A percentile compares a stretch with the other conserved stretches of the same genome.
These are phyloP conservation scores for Leptographium galeiforme DNA, from an alignment of 2,329 filamentous ascomycete species.

Conservation along the genomic window DNA sequence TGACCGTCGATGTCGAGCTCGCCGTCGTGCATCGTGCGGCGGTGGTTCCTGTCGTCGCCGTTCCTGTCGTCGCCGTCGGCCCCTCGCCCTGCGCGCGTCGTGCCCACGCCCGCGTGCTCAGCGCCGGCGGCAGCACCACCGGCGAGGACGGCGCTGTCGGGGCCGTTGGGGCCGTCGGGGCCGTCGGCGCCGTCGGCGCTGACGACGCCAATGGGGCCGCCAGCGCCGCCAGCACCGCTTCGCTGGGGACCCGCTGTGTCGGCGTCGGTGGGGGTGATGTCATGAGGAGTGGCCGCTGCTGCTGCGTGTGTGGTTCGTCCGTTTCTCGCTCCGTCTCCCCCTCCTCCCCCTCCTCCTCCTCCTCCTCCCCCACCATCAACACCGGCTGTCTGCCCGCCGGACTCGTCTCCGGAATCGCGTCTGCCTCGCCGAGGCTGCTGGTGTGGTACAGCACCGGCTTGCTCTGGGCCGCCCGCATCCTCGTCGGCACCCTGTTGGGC, in stretches of 20 bases:
- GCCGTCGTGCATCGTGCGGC: slow-evolving; percentile 2
- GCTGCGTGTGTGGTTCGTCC: no score
- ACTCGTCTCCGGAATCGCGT: slow-evolving; percentile 14
- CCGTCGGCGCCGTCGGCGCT: not conserved
- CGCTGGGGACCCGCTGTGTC: no score
- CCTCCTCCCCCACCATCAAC: no score
- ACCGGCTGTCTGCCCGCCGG: not conserved
- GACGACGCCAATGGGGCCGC: no score
- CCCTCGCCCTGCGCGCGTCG: not conserved
- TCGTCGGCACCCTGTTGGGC: not conserved
- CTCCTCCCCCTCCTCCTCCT: no score
- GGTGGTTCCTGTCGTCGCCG: not conserved
- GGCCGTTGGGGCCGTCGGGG: not conserved
- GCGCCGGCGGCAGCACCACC: slow-evolving; percentile 3
- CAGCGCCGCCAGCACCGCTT: no score
- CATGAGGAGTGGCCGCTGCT: no score
- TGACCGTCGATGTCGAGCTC: slow-evolving; percentile 24
- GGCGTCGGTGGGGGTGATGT: no score
- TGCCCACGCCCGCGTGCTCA: slow-evolving; percentile 4
- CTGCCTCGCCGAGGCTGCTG: slow-evolving; percentile 7
- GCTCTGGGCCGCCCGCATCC: not conserved
- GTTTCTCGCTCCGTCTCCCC: no score
- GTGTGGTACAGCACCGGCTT: not conserved
- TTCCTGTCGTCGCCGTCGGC: not conserved
- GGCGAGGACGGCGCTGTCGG: not conserved